phyloP scores from a whole-genome alignment of 129 eudicot species.

The Arctium minus region DNA sequence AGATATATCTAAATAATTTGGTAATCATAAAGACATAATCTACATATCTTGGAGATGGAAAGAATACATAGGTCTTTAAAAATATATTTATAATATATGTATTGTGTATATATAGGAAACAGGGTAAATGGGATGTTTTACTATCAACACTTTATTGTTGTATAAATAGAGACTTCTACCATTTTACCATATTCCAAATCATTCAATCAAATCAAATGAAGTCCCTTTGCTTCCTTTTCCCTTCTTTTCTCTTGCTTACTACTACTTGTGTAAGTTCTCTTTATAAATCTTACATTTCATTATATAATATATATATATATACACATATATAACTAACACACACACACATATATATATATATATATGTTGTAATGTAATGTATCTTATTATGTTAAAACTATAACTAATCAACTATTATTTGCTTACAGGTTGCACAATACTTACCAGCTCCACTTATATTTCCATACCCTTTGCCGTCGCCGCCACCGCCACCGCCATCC shows the following conservation, averaged over 20 bases:
- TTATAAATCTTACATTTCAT: not conserved
- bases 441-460: not conserved
- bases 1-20: not conserved
- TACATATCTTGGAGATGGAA: not conserved
- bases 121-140: not conserved
- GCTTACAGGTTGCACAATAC: not conserved
- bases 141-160: not conserved
- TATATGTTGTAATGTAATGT: not conserved
- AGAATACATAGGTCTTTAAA: not conserved
- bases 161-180: not conserved
- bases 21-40: not conserved
- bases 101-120: not conserved
- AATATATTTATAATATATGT: not conserved
- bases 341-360: too few relatives aligned
- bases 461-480: not conserved
- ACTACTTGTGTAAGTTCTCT: constrained; percentile 5
- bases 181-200: not conserved
- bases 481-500: not conserved
- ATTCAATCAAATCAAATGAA: not conserved
- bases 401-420: not conserved
- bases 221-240: constrained; percentile 5
- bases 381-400: too few relatives aligned
- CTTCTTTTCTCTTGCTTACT: constrained; percentile 11
- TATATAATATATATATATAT: not conserved
- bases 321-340: too few relatives aligned